A percentile compares a stretch with the other conserved stretches of the same genome.
These are phyloP conservation scores for Amanita exitialis DNA, from an alignment of 768 basidiomycete species.

Conservation along the genomic window DNA sequence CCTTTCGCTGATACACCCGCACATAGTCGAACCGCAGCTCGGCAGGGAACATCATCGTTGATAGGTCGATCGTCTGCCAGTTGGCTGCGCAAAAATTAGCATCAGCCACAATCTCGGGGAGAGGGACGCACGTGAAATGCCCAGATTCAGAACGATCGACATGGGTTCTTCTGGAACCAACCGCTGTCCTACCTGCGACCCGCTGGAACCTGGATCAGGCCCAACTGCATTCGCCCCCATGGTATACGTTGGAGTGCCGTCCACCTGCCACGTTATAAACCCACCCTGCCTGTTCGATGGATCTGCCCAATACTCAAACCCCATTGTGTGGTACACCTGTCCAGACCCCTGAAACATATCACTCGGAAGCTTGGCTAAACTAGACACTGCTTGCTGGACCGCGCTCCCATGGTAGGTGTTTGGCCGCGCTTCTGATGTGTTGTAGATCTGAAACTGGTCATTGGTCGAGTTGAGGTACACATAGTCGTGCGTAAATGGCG, in stretches of 20 bases:
- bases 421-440: slow-evolving; percentile 11
- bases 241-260: slow-evolving; percentile 37
- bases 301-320: slow-evolving; percentile 71
- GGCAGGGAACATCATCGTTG: slow-evolving; percentile 58
- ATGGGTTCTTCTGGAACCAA: slow-evolving; percentile 49
- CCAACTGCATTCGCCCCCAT: slow-evolving; percentile 45
- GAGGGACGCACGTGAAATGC: slow-evolving; percentile 37
- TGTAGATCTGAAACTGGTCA: slow-evolving; percentile 23
- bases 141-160: slow-evolving; percentile 53
- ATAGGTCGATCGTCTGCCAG: slow-evolving; percentile 53
- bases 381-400: slow-evolving; percentile 48
- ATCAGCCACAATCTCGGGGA: neutral
- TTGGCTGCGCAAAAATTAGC: slow-evolving; percentile 25
- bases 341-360: slow-evolving; percentile 53
- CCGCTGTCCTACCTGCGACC: slow-evolving; percentile 48
- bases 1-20: slow-evolving; percentile 66
- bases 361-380: slow-evolving; percentile 34
- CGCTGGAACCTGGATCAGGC: slow-evolving; percentile 25
- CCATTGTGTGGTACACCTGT: slow-evolving; percentile 36
- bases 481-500: slow-evolving; percentile 39
- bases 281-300: slow-evolving; percentile 43
- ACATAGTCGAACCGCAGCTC: slow-evolving; percentile 72
- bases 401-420: slow-evolving; percentile 42
- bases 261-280: slow-evolving; percentile 68
- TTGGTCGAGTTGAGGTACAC: slow-evolving; percentile 21